Base-by-base conservation (phyloP, 1,139 yeast species). In the Blastobotrys apis region DNA sequence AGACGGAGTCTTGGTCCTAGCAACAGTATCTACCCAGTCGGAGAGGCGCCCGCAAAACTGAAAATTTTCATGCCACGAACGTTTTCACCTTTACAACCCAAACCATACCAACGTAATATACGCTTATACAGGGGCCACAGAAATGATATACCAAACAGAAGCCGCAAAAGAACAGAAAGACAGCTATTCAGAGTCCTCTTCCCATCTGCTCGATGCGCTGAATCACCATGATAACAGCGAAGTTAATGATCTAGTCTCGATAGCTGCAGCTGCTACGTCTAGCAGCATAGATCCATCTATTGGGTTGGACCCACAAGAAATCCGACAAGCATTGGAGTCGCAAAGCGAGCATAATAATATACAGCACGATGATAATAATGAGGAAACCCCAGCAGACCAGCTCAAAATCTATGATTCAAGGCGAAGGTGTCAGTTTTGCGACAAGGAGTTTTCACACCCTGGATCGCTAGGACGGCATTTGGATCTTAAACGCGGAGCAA, bases 381-480 rank as follows among this genome's bases (percentile, higher is more conserved):
- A 31, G 20, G 21, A 31, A 13, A 8, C 17, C 9, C n/a, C n/a
- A 4, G 23, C 27, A 27, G 44, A 37, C 5, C 27, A 17, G 15
- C 33, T 25, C 19, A 19, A 32, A n/a, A 23, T 10, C 3, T 38
- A 41, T 20, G 53, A 53, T 29, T 68, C 69, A 3, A 72, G 69
- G 52, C 67, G 64, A 52, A 60, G 64, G 41, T 74, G 79, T 51
- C 66, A 68, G 1, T 73, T 74, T 49, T 74, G 79, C 51, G 72
- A 72, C 2, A 66, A 67, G 48, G 66, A 70, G 0, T 74, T 74
- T 51, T 68, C 75, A 2, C 77, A 74, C 50, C 72, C 76, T 1
- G 79, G 79, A 1, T 74, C 79, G 0, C 57, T 74, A 40, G 79
- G 79, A 0, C 62, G 79, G 25, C 79, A 74, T 55, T 53, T 74